These are phyloP conservation scores for Taphrina confusa DNA, from an alignment of 1,139 yeast species.

Conservation along the genomic window DNA sequence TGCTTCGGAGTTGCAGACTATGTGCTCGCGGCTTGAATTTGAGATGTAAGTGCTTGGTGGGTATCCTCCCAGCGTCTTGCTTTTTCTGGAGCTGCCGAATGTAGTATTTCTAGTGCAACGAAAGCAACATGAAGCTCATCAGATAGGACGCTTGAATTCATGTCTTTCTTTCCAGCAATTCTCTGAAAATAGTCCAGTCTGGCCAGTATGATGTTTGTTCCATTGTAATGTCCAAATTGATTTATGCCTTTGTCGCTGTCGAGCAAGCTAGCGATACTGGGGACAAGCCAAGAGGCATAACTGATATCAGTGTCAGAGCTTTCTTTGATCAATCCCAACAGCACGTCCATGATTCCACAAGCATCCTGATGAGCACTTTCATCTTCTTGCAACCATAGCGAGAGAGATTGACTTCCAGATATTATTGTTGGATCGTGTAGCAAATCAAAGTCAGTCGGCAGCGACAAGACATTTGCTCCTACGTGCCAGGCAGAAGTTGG, in stretches of 20 bases:
- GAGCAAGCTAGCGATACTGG: slow-evolving; percentile 20
- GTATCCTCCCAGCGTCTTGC: slow-evolving; percentile 1
- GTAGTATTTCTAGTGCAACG: background rate
- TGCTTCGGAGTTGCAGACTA: background rate
- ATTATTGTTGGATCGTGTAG: background rate
- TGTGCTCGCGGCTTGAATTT: background rate
- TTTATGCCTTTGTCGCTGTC: slow-evolving; percentile 26
- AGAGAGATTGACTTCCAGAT: slow-evolving; percentile 11
- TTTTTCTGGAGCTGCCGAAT: background rate
- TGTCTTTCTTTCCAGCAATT: background rate
- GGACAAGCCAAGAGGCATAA: slow-evolving; percentile 28
- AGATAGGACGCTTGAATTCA: background rate
- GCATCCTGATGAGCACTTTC: slow-evolving; percentile 26
- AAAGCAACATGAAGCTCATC: background rate
- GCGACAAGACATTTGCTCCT: background rate
- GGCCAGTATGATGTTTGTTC: slow-evolving; percentile 12
- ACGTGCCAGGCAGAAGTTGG: slow-evolving; percentile 19
- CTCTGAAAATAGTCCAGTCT: background rate
- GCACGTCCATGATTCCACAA: slow-evolving; percentile 20
- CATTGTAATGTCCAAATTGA: slow-evolving; percentile 4
- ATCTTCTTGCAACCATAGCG: slow-evolving; percentile 24
- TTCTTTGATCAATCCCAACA: slow-evolving; percentile 16
- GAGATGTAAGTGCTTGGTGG: background rate
- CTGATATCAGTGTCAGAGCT: background rate
- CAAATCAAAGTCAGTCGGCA: background rate